Percentiles rank a stretch among this genome's conserved stretches.
Conservation (phyloP, 495 filamentous ascomycete genomes). For the Lasiosphaeris hirsuta region DNA sequence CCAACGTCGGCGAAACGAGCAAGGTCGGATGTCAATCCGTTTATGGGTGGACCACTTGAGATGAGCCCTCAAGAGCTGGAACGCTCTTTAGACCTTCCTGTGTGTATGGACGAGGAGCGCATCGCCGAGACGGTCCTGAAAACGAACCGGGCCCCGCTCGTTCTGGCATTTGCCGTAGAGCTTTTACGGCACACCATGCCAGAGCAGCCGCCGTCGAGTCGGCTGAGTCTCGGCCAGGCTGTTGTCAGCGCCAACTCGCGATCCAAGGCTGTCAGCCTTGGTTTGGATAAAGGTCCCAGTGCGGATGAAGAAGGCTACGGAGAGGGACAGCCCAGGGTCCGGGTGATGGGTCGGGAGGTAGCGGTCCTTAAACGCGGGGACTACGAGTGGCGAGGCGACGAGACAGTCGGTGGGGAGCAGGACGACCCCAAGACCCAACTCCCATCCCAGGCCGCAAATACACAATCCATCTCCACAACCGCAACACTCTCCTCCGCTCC, state of each 20-base stretch:
- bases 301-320: slow-evolving; percentile 72
- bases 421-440: slow-evolving; percentile 22
- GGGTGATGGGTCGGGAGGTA: slow-evolving; percentile 68
- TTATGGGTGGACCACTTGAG: slow-evolving; percentile 34
- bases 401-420: slow-evolving; percentile 28
- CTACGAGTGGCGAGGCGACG: slow-evolving; percentile 61
- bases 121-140: slow-evolving; percentile 56
- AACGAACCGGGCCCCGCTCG: slow-evolving; percentile 77
- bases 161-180: slow-evolving; percentile 74
- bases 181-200: slow-evolving; percentile 77
- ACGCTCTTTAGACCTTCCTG: slow-evolving; percentile 60
- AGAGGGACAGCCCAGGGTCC: slow-evolving; percentile 67
- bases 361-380: slow-evolving; percentile 71
- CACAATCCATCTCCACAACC: neutral
- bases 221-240: slow-evolving; percentile 74
- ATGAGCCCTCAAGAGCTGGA: slow-evolving; percentile 63
- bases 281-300: slow-evolving; percentile 61
- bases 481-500: neutral
- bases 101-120: slow-evolving; percentile 53
- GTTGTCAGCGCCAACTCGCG: slow-evolving; percentile 74
- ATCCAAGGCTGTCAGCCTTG: slow-evolving; percentile 69
- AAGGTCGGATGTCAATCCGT: slow-evolving; percentile 34
- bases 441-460: neutral
- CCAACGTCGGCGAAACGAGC: slow-evolving; percentile 38
- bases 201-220: slow-evolving; percentile 74